phyloP scores from a whole-genome alignment of 2,329 filamentous ascomycete species.

The Neofusicoccum parvum region DNA sequence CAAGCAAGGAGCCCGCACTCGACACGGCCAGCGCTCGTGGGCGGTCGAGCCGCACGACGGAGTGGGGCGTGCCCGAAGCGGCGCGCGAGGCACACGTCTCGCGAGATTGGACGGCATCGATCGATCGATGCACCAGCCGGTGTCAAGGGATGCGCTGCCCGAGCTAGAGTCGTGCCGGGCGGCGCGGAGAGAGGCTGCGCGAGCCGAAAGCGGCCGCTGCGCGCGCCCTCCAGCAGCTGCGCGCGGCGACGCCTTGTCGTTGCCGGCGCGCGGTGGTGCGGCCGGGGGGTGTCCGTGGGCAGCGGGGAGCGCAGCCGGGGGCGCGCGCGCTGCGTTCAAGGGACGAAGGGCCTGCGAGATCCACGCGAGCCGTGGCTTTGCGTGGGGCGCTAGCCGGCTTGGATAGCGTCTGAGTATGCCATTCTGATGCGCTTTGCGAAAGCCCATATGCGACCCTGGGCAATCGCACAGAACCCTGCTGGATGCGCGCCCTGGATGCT shows the following conservation, averaged over 20 bases:
- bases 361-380: slow-evolving; percentile 23
- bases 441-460: slow-evolving; percentile 23
- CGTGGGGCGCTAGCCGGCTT: slow-evolving; percentile 20
- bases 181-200: slow-evolving; percentile 16
- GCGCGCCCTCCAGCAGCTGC: neutral
- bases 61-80: slow-evolving; percentile 20
- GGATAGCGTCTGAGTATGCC: slow-evolving; percentile 19
- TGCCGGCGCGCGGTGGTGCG: slow-evolving; percentile 12
- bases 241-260: slow-evolving; percentile 14
- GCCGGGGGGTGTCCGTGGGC: neutral
- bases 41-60: slow-evolving; percentile 15
- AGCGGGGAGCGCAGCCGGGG: slow-evolving; percentile 8
- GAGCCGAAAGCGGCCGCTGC: slow-evolving; percentile 16
- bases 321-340: neutral
- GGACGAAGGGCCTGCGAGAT: slow-evolving; percentile 13
- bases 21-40: slow-evolving; percentile 9
- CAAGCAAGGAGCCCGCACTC: slow-evolving; percentile 12
- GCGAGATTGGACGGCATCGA: slow-evolving; percentile 18
- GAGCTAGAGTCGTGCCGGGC: slow-evolving; percentile 10
- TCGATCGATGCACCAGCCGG: slow-evolving; percentile 20
- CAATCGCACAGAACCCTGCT: slow-evolving; percentile 22
- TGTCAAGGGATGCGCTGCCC: slow-evolving; percentile 17
- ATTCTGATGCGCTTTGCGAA: slow-evolving; percentile 23
- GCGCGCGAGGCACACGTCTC: slow-evolving; percentile 16
- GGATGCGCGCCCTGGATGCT: slow-evolving; percentile 22